phyloP scores from a whole-genome alignment of 202 grass and related monocot species.

The Tripidium arundinaceum region DNA sequence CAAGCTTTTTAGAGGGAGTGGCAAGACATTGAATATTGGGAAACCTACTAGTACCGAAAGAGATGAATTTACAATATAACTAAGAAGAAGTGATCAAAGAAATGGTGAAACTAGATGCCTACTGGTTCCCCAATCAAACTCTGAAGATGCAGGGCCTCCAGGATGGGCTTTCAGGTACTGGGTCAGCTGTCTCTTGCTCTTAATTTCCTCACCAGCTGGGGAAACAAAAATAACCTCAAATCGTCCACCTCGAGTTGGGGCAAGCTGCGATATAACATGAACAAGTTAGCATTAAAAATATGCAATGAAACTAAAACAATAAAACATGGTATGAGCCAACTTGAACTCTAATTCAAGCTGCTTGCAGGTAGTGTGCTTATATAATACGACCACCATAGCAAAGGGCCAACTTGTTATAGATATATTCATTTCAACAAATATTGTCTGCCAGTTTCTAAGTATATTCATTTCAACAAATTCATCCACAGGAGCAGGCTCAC shows the following conservation, averaged over 20 bases:
- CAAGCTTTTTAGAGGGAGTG: conserved; percentile 29
- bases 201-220: conserved; percentile 80
- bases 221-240: conserved; percentile 62
- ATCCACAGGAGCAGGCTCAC: neutral
- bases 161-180: conserved; percentile 67
- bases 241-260: conserved; percentile 41
- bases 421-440: neutral
- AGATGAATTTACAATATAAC: neutral
- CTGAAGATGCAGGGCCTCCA: conserved; percentile 58
- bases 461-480: neutral
- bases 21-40: neutral
- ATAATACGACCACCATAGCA: neutral
- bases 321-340: neutral
- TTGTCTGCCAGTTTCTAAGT: conserved; percentile 1
- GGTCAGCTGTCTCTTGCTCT: conserved; percentile 67
- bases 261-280: conserved; percentile 37
- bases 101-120: conserved; percentile 28
- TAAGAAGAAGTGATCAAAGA: neutral
- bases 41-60: neutral
- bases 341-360: neutral
- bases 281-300: neutral
- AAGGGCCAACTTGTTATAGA: neutral
- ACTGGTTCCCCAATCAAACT: conserved; percentile 89
- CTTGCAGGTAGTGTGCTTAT: neutral
- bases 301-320: neutral